Conservation (phyloP, 140 eudicot genomes). For the Stevia rebaudiana region DNA sequence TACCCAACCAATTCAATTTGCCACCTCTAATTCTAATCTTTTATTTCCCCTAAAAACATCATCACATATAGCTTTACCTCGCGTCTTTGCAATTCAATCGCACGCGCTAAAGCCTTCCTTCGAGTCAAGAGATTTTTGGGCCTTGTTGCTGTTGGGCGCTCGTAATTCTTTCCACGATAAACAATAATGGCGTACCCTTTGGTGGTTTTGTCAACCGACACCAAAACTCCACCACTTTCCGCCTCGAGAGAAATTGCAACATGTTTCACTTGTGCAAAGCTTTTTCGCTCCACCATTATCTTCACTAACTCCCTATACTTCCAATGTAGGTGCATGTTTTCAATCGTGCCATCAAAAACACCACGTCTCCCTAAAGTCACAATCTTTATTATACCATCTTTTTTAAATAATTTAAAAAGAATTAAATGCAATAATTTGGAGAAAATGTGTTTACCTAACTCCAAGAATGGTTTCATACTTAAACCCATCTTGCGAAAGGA, state of each 20-base stretch:
- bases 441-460: conserved; percentile 50
- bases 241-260: conserved; percentile 84
- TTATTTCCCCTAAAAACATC: not conserved
- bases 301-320: conserved; percentile 87
- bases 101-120: conserved; percentile 94
- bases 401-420: not conserved
- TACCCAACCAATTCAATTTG: not conserved
- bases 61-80: conserved; percentile 45
- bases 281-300: conserved; percentile 65
- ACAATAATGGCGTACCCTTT: conserved; percentile 75
- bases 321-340: conserved; percentile 96
- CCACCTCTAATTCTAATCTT: not conserved
- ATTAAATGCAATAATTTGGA: not conserved
- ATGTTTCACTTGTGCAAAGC: conserved; percentile 64
- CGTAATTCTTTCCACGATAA: conserved; percentile 92
- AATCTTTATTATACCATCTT: not conserved
- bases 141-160: conserved; percentile 45
- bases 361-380: conserved; percentile 68
- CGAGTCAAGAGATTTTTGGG: conserved; percentile 78
- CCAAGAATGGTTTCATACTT: conserved; percentile 90
- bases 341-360: conserved; percentile 82
- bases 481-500: conserved; percentile 78
- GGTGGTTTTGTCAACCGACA: conserved; percentile 68
- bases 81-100: conserved; percentile 89
- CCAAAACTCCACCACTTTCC: conserved; percentile 94